phyloP scores from a whole-genome alignment of 2,329 filamentous ascomycete genomes.

The Elsinoe necatrix region DNA sequence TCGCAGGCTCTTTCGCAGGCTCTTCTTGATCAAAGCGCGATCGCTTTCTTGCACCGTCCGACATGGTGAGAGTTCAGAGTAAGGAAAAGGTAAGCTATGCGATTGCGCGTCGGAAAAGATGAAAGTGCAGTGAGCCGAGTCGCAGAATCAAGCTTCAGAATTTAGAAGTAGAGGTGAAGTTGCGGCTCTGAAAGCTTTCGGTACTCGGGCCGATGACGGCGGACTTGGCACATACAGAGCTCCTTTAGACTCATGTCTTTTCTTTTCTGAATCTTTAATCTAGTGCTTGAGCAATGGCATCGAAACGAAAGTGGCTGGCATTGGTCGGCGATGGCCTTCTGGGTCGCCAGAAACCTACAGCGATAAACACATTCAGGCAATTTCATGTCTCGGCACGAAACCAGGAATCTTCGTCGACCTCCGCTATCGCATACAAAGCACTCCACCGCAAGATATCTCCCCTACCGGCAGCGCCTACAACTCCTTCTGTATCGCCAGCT shows the following conservation, averaged over 20 bases:
- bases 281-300: constrained; percentile 25
- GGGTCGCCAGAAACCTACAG: constrained; percentile 15
- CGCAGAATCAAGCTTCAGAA: neutral
- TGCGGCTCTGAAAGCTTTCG: constrained; percentile 13
- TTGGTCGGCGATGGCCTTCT: constrained; percentile 15
- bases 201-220: constrained; percentile 9
- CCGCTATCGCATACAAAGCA: constrained; percentile 93
- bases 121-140: neutral
- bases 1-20: constrained; percentile 50
- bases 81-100: constrained; percentile 6
- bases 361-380: constrained; percentile 11
- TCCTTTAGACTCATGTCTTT: constrained; percentile 9
- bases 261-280: constrained; percentile 3
- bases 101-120: constrained; percentile 12
- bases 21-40: constrained; percentile 93
- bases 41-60: constrained; percentile 74
- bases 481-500: constrained; percentile 72
- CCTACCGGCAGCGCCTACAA: constrained; percentile 65
- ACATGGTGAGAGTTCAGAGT: constrained; percentile 45
- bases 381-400: constrained; percentile 24
- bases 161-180: constrained; percentile 5
- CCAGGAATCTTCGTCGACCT: constrained; percentile 61
- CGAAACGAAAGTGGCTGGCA: constrained; percentile 24
- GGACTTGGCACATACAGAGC: neutral
- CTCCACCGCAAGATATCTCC: constrained; percentile 83